Conservation (phyloP, 163 green algal genomes). For the Prototheca stagnorum region DNA sequence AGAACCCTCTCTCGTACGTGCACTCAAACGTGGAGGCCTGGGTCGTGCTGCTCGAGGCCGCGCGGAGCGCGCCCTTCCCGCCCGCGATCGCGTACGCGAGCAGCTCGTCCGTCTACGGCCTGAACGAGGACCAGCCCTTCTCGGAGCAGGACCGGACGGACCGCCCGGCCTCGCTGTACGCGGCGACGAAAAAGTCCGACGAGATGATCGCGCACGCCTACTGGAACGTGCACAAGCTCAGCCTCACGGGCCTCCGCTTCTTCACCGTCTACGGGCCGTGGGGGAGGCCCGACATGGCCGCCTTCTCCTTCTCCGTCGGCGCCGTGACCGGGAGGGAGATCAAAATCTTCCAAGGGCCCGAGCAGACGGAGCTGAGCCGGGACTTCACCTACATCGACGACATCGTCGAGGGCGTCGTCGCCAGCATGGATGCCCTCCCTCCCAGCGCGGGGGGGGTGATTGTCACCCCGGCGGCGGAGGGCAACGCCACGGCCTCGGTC, state of each 20-base stretch:
- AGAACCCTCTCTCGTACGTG: slow-evolving; percentile 53
- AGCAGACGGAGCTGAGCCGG: slow-evolving; percentile 26
- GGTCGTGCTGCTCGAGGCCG: slow-evolving; percentile 44
- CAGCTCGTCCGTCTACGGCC: slow-evolving; percentile 54
- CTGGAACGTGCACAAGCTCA: slow-evolving; percentile 46
- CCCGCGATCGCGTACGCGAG: slow-evolving; percentile 55
- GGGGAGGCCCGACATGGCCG: slow-evolving; percentile 70
- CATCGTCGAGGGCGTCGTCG: slow-evolving; percentile 39
- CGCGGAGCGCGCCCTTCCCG: slow-evolving; percentile 9
- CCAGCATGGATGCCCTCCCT: background rate
- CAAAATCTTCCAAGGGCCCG: slow-evolving; percentile 40
- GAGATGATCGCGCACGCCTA: slow-evolving; percentile 63
- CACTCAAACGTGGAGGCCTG: slow-evolving; percentile 46
- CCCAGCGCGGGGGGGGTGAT: slow-evolving; percentile 6
- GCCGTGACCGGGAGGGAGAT: slow-evolving; percentile 47
- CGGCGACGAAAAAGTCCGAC: slow-evolving; percentile 51
- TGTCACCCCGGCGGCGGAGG: slow-evolving; percentile 10
- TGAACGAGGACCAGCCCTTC: slow-evolving; percentile 55
- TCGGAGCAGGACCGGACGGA: slow-evolving; percentile 43
- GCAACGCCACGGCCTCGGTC: slow-evolving; percentile 4
- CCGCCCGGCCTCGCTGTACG: slow-evolving; percentile 52
- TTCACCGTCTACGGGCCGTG: slow-evolving; percentile 82
- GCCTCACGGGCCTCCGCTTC: slow-evolving; percentile 61
- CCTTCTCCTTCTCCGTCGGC: slow-evolving; percentile 48
- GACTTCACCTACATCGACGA: slow-evolving; percentile 81